Base-by-base conservation (phyloP, 1,284 basidiomycete species). In the Albatrellus sp. region DNA sequence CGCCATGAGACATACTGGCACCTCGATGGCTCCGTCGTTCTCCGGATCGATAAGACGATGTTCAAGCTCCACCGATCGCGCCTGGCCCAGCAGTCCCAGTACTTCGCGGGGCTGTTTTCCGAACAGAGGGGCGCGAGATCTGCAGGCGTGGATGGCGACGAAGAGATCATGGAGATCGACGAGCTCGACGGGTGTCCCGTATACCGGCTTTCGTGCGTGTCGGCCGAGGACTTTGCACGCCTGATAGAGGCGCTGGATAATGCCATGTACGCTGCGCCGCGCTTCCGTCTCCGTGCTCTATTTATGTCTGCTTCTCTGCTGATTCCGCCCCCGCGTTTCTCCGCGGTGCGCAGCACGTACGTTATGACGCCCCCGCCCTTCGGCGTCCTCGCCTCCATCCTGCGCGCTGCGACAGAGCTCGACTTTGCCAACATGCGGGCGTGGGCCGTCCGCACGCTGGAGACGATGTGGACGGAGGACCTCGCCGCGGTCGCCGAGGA, bases 21-120 rank as follows among this genome's bases (percentile, higher is more conserved):
- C 30, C 54, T 60, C 2, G 67, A 68, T 44, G 65, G 64, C 8
- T 62, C 60, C 8, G 55, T 65, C 16, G 50, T 64, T 16, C 32
- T 68, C 8, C 57, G 60, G 35, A 52, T 66, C 17, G 54, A 54
- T 5, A 45, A 50, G 24, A 60, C 52, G 1, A 50, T 58, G 11
- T 66, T 66, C 51, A 57, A 55, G n/a, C 48, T 67, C 11, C 64
- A 66, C 40, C 56, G 60, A 5, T 66, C 65, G 41, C 57, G 60
- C 9, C 52, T 68, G 1, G 48, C 56, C 12, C 50, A 50, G 20
- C 55, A 64, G 36, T 67, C 65, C 2, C 43, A 43, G 1, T 68
- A 59, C 54, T 66, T 69, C 39, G 48, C 53, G 11, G 46, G 50
- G 3, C 48, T 62, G 3, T 64, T 66, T 40, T 35, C 29, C 35